Evolutionary conservation across 495 filamentous ascomycete species (phyloP), one percentile per base, ranked within the genome.

Genomic region (Penicillium ucsense): DNA sequence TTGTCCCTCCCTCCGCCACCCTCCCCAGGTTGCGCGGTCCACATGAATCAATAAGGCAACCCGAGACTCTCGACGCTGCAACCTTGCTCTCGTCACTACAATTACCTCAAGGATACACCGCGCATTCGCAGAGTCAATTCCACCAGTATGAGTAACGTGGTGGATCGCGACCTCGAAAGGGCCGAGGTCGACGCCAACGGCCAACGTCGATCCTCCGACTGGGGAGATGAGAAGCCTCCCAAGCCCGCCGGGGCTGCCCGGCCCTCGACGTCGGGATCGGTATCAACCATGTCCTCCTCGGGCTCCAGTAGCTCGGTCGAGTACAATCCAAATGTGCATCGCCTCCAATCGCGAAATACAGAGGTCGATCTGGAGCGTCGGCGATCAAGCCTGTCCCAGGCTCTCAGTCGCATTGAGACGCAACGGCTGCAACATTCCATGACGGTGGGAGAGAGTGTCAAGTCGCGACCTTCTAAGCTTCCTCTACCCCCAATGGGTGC

Each of bases 281-380:
- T 40, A 3, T 60, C 54, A 7, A 52, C 43, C 1, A 48, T 46
- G 3, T 61, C 56, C 4, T 61, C 57, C 8, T 41, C 54, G 5
- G 52, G 52, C 28, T 64, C 62, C 2, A 65, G 58, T 45, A 65
- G 56, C 47, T 65, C 62, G 1, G 50, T 62, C 20, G 56, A 64
- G 10, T 62, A 62, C 51, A 49, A 61, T 33, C 52, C 58, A 0
- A 52, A 61, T 30, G 42, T 67, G 3, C 62, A 61, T 39, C 50
- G 56, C 27, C 40, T 67, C 8, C 65, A 63, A 35, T 64, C 65
- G 40, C 65, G 61, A 5, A 73, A 77, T 27, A 90, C 86, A 5
- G 75, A 80, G 51, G 56, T 75, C 51, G 86, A 88, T 43, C 71
- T 88, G 9, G 85, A 89, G 56, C 71, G 85, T 50, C 77, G 84